Evolutionary conservation across 768 basidiomycete species (phyloP), one percentile per base, ranked within the genome.

Genomic region (Auricularia cornea): DNA sequence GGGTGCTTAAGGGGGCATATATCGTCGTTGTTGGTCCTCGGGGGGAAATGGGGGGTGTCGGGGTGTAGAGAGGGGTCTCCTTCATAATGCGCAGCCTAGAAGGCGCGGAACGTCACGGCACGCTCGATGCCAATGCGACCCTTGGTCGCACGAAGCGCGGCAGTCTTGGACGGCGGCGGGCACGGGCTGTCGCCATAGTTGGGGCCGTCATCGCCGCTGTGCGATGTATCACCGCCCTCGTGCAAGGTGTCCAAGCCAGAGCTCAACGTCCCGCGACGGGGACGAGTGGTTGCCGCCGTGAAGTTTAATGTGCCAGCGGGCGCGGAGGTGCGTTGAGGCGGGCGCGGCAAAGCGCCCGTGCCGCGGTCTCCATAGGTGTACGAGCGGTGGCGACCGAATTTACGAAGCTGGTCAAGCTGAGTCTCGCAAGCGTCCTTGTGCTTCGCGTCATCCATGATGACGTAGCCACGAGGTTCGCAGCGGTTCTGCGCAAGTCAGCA

Each of bases 361-460:
- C 32, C 44, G 69, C 60, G 33, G 75, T 97, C 94, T n/a, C 94
- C 94, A 68, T 93, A 96, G 0, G 94, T 87, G 70, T 93, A 97
- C 0, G 92, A 94, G 71, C 91, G 90, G 63, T 93, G 92, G 62
- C 94, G 87, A 33, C 89, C 88, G 72, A 94, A 94, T 71, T 90
- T 90, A 67, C 96, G 89, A 79, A 98, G 94, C 70, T 94, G 91
- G 73, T 93, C 92, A 52, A 98, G 73, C 69, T 95, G 92, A 70
- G 92, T 89, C 51, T 86, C 83, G 56, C 94, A 88, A 38, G 92
- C 89, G 23, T 80, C 78, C 23, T 87, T 83, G 72, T 96, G 87
- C 54, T 81, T 82, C 2, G 94, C 94, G 72, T 98, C 94, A 70
- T 98, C 94, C 97, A 99, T 99, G 6, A 83, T 85, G 48, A 96